Percentiles rank a stretch among this genome's conserved stretches.
phyloP scores from a whole-genome alignment of 306 rosid species.

The Lablab purpureus region DNA sequence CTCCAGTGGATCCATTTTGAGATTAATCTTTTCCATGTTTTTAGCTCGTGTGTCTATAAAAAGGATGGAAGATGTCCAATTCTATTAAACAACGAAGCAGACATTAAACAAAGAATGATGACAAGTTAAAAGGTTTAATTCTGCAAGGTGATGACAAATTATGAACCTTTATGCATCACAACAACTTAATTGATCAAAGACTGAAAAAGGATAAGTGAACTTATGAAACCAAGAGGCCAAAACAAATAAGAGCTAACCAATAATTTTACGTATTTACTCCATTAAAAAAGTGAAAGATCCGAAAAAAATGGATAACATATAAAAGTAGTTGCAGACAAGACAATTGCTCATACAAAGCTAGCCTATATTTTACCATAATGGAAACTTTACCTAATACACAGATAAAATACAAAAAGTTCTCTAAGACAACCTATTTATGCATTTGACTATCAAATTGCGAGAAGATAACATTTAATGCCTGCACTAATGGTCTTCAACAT shows the following conservation, averaged over 20 bases:
- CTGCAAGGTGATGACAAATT: constrained; percentile 9
- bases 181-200: constrained; percentile 34
- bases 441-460: not conserved
- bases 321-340: not conserved
- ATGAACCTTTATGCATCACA: not conserved
- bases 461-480: not conserved
- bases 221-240: not conserved
- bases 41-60: not conserved
- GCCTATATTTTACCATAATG: not conserved
- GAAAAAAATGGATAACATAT: not conserved
- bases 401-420: not conserved
- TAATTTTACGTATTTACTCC: not conserved
- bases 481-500: not conserved
- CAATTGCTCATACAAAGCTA: not conserved
- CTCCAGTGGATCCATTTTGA: constrained; percentile 4
- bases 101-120: not conserved
- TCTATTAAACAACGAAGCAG: not conserved
- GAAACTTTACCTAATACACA: not conserved
- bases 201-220: constrained; percentile 8
- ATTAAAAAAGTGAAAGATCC: not conserved
- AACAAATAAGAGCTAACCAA: not conserved
- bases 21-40: constrained; percentile 15
- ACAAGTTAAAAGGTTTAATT: constrained; percentile 29
- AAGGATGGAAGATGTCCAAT: not conserved
- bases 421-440: not conserved